Evolutionary conservation across 1,284 basidiomycete genomes (phyloP).

Genomic region (Exsudoporus floridanus): DNA sequence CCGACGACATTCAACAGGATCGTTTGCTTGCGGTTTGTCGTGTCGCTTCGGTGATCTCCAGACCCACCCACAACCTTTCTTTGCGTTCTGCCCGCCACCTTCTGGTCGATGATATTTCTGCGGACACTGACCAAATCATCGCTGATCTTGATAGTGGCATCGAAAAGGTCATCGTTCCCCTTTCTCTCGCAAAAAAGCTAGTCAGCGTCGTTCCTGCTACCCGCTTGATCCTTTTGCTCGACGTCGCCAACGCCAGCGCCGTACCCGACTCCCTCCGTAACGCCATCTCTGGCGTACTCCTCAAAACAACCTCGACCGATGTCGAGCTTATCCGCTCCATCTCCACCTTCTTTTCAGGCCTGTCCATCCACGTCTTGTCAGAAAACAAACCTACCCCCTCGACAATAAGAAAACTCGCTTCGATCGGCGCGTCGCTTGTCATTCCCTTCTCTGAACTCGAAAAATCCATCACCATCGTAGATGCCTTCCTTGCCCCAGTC

Average conservation of each 20-base stretch:
- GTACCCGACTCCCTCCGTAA: slow-evolving; percentile 71
- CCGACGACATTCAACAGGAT: slow-evolving; percentile 38
- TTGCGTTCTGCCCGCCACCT: slow-evolving; percentile 45
- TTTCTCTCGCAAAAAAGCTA: slow-evolving; percentile 63
- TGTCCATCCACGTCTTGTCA: slow-evolving; percentile 63
- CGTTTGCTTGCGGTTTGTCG: slow-evolving; percentile 65
- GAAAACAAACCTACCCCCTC: slow-evolving; percentile 52
- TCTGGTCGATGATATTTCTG: slow-evolving; percentile 52
- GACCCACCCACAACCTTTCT: slow-evolving; percentile 36
- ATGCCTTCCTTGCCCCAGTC: slow-evolving; percentile 83
- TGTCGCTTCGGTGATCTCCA: slow-evolving; percentile 73
- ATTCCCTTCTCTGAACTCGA: slow-evolving; percentile 70
- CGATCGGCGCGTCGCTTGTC: slow-evolving; percentile 66
- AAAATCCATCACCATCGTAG: slow-evolving; percentile 72
- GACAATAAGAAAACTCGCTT: slow-evolving; percentile 54
- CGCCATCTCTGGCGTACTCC: slow-evolving; percentile 74
- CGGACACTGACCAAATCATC: slow-evolving; percentile 58
- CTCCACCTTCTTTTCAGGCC: slow-evolving; percentile 68
- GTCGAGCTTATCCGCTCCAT: slow-evolving; percentile 71
- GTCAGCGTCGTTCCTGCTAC: slow-evolving; percentile 69
- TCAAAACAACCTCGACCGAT: slow-evolving; percentile 68
- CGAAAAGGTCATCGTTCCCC: slow-evolving; percentile 73
- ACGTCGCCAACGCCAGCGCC: slow-evolving; percentile 69
- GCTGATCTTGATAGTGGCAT: slow-evolving; percentile 74
- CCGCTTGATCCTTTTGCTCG: slow-evolving; percentile 72